Conservation (phyloP, 805 yeast genomes). For the Nakazawaea sp. region DNA sequence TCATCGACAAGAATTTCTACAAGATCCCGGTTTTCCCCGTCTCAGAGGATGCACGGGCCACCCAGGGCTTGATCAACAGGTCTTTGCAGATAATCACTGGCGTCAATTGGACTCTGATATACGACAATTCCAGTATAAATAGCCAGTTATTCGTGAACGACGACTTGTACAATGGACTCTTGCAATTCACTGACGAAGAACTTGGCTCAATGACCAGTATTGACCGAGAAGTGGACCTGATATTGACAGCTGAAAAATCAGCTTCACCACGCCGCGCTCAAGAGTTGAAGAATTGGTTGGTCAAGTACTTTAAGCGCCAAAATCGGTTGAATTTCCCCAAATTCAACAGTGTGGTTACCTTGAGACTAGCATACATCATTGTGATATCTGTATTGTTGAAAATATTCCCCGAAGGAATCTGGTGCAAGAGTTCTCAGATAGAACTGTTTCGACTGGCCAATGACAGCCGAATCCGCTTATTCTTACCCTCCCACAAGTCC, state of each 20-base stretch:
- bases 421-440: constrained; percentile 1
- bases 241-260: constrained; percentile 1
- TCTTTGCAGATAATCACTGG: constrained; percentile 1
- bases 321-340: constrained; percentile 9
- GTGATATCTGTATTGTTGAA: constrained; percentile 5
- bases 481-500: constrained; percentile 55
- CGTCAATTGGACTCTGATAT: constrained; percentile 7
- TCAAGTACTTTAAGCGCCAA: constrained; percentile 6
- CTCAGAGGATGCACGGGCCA: background rate
- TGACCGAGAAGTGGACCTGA: constrained; percentile 4
- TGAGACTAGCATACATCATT: constrained; percentile 4
- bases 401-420: constrained; percentile 9
- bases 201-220: constrained; percentile 1
- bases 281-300: constrained; percentile 4
- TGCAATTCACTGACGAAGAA: background rate
- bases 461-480: constrained; percentile 18
- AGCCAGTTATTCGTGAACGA: constrained; percentile 1
- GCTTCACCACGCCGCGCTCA: background rate
- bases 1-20: constrained; percentile 6
- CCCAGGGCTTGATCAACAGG: constrained; percentile 1
- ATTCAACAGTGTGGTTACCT: constrained; percentile 1
- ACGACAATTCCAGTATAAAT: background rate
- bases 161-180: constrained; percentile 1
- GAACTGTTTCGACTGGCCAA: too few species aligned
- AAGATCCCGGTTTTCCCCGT: constrained; percentile 7